A percentile compares a stretch with the other conserved stretches of the same genome.
These are phyloP conservation scores for Epicoccum sorghinum DNA, from an alignment of 2,329 filamentous ascomycete genomes.

Conservation along the genomic window DNA sequence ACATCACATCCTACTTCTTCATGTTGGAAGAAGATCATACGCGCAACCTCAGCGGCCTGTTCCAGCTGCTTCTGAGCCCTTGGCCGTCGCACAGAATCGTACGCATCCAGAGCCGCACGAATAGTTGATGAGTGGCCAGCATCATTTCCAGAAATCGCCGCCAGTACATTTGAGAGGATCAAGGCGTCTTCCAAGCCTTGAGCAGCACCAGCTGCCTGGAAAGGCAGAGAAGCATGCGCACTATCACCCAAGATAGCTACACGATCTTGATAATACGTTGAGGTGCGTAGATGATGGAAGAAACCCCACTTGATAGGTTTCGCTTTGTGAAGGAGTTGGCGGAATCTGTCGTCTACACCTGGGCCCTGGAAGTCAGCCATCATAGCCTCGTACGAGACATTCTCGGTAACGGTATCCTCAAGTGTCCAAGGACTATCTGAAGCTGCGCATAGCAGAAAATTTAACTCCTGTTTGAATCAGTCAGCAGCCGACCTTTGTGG, in stretches of 20 bases:
- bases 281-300: constrained; percentile 31
- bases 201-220: constrained; percentile 38
- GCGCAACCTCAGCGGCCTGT: constrained; percentile 19
- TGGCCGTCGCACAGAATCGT: constrained; percentile 30
- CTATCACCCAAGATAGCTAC: constrained; percentile 36
- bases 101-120: constrained; percentile 28
- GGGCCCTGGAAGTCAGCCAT: constrained; percentile 25
- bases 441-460: constrained; percentile 8
- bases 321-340: constrained; percentile 21
- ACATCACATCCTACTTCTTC: constrained; percentile 19
- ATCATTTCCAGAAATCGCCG: neutral
- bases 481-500: neutral
- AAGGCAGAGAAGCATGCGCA: constrained; percentile 34
- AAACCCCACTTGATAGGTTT: constrained; percentile 33
- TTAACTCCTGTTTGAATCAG: constrained; percentile 1
- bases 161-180: constrained; percentile 31
- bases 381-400: constrained; percentile 31
- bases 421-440: neutral
- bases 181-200: constrained; percentile 39
- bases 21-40: constrained; percentile 24
- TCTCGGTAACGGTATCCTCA: constrained; percentile 15
- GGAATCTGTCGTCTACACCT: constrained; percentile 22
- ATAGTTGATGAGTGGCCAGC: neutral
- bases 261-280: constrained; percentile 29
- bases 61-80: constrained; percentile 33